These are phyloP conservation scores for Jacaranda copaia DNA, from an alignment of 257 asterid genomes.

Conservation along the genomic window DNA sequence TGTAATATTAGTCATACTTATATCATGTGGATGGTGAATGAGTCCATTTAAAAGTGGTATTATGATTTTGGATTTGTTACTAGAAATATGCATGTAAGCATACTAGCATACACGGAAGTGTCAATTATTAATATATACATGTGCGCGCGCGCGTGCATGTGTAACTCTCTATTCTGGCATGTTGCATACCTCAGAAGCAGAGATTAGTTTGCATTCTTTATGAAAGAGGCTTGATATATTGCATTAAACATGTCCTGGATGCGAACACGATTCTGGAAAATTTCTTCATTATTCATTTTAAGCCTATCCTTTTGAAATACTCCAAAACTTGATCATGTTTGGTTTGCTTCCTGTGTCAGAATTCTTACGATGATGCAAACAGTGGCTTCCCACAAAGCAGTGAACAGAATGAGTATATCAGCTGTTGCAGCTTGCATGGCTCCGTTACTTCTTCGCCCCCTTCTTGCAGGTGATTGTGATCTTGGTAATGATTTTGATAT, in stretches of 20 bases:
- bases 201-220: not conserved
- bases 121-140: not conserved
- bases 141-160: too few relatives aligned
- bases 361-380: conserved; percentile 89
- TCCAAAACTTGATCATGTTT: conserved; percentile 16
- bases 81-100: not conserved
- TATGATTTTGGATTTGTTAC: conserved; percentile 12
- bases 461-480: conserved; percentile 97
- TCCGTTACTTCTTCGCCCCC: conserved; percentile 97
- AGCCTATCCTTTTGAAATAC: not conserved
- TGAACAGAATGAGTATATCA: conserved; percentile 90
- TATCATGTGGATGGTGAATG: not conserved
- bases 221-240: not conserved
- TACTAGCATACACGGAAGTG: not conserved
- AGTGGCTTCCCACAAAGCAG: conserved; percentile 81
- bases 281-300: conserved; percentile 1
- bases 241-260: not conserved
- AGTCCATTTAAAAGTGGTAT: not conserved
- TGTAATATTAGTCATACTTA: not conserved
- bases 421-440: conserved; percentile 99
- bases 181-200: not conserved
- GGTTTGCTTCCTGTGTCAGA: conserved; percentile 57
- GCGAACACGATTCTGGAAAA: not conserved
- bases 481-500: conserved; percentile 70
- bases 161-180: not conserved